Conservation (phyloP, 352 stramenopile species). For the Phytophthora pisi region DNA sequence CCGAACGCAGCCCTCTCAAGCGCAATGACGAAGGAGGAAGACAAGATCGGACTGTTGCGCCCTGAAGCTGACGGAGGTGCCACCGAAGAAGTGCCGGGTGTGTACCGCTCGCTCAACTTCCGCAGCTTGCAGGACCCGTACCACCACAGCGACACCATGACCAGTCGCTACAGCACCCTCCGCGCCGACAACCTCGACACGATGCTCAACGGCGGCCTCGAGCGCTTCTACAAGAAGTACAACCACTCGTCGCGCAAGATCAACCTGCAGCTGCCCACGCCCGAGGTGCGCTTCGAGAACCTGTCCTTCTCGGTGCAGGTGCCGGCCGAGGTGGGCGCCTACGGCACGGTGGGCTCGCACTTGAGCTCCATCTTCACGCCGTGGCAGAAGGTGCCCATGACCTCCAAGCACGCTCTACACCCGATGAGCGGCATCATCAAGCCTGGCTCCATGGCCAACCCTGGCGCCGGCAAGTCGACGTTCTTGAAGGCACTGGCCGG, state of each 20-base stretch:
- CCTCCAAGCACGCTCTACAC: conserved; percentile 53
- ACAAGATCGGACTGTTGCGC: no score
- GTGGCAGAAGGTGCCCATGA: conserved; percentile 47
- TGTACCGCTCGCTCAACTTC: conserved; percentile 73
- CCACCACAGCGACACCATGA: conserved; percentile 50
- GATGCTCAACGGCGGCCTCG: conserved; percentile 70
- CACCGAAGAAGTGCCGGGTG: no score
- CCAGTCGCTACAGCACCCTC: conserved; percentile 59
- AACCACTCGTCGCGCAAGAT: conserved; percentile 72
- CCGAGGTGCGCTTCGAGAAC: conserved; percentile 81
- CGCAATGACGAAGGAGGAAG: no score
- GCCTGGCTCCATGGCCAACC: conserved; percentile 58
- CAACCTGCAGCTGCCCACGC: conserved; percentile 42
- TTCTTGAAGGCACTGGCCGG: conserved; percentile 77
- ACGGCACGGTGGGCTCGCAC: conserved; percentile 60
- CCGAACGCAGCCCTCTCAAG: no score
- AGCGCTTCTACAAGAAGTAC: conserved; percentile 88
- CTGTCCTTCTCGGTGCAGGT: conserved; percentile 70
- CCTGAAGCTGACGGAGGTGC: no score
- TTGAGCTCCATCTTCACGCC: conserved; percentile 54
- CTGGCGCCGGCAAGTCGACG: conserved; percentile 78
- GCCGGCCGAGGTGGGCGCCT: conserved; percentile 41
- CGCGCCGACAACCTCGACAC: conserved; percentile 58
- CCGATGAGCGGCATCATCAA: conserved; percentile 74
- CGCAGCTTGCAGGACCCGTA: conserved; percentile 68